Conservation (phyloP, 441 rosid genomes). For the Geranium incanum region DNA sequence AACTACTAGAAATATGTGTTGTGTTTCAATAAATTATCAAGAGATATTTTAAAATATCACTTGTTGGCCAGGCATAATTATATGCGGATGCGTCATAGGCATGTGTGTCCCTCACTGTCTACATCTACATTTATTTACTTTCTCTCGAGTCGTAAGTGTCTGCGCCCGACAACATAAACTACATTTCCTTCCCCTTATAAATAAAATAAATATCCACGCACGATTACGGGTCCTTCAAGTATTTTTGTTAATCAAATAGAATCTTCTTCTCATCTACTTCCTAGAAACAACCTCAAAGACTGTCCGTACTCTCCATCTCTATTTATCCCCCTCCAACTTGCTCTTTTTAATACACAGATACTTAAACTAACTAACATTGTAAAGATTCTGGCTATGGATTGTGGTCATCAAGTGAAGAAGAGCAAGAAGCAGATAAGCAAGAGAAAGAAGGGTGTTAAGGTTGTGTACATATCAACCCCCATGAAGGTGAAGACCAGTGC, state of each 20-base stretch:
- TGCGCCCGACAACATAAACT: too few relatives aligned
- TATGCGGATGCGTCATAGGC: too few relatives aligned
- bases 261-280: slow-evolving; percentile 16
- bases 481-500: slow-evolving; percentile 66
- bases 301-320: slow-evolving; percentile 7
- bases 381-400: slow-evolving; percentile 17
- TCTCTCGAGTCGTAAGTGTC: too few relatives aligned
- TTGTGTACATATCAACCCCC: slow-evolving; percentile 76
- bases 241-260: not conserved
- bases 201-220: too few relatives aligned
- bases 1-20: too few relatives aligned
- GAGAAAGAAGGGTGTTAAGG: slow-evolving; percentile 41
- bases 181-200: too few relatives aligned
- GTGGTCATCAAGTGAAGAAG: slow-evolving; percentile 15
- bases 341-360: not conserved
- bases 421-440: slow-evolving; percentile 16
- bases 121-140: too few relatives aligned
- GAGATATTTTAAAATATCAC: too few relatives aligned
- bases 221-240: slow-evolving; percentile 28
- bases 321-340: slow-evolving; percentile 15
- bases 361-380: too few relatives aligned
- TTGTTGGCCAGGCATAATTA: too few relatives aligned
- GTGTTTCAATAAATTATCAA: too few relatives aligned
- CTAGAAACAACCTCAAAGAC: slow-evolving; percentile 14
- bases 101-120: too few relatives aligned